phyloP scores from a whole-genome alignment of 2,329 filamentous ascomycete species.

The Penicillium sp. region DNA sequence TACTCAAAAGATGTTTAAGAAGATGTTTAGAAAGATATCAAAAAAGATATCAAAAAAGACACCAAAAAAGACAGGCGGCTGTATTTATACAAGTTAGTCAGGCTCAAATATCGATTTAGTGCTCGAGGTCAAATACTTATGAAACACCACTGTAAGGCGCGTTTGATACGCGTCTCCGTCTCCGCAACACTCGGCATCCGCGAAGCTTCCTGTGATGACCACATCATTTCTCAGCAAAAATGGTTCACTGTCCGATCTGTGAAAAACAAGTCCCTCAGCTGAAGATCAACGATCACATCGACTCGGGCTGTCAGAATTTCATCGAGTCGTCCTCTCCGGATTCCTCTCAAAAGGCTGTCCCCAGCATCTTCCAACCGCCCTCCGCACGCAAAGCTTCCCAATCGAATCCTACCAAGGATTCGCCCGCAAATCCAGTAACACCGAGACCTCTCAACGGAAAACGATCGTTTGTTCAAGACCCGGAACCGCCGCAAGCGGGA shows the following conservation, averaged over 20 bases:
- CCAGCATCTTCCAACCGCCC: constrained; percentile 59
- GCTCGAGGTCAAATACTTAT: too few species aligned
- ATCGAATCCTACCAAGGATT: constrained; percentile 23
- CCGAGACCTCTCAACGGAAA: constrained; percentile 34
- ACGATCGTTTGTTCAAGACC: constrained; percentile 32
- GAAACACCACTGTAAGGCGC: background rate
- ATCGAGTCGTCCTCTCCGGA: constrained; percentile 57
- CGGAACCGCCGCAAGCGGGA: constrained; percentile 23
- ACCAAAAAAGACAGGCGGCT: too few species aligned
- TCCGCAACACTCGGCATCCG: background rate
- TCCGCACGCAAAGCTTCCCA: constrained; percentile 47
- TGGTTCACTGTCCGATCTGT: constrained; percentile 82
- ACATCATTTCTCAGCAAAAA: constrained; percentile 17
- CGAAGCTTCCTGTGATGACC: background rate
- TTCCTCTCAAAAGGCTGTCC: constrained; percentile 43
- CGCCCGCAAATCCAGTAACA: constrained; percentile 27
- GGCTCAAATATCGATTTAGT: too few species aligned
- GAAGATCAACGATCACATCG: constrained; percentile 88
- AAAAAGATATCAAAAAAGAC: background rate
- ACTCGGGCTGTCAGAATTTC: constrained; percentile 74
- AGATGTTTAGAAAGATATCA: too few species aligned
- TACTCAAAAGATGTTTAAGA: too few species aligned
- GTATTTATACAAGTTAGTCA: too few species aligned
- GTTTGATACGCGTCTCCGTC: constrained; percentile 2
- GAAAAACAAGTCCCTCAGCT: constrained; percentile 54